A percentile compares a stretch with the other conserved stretches of the same genome.
phyloP scores from a whole-genome alignment of 306 rosid genomes.

The Rosa multiflora region DNA sequence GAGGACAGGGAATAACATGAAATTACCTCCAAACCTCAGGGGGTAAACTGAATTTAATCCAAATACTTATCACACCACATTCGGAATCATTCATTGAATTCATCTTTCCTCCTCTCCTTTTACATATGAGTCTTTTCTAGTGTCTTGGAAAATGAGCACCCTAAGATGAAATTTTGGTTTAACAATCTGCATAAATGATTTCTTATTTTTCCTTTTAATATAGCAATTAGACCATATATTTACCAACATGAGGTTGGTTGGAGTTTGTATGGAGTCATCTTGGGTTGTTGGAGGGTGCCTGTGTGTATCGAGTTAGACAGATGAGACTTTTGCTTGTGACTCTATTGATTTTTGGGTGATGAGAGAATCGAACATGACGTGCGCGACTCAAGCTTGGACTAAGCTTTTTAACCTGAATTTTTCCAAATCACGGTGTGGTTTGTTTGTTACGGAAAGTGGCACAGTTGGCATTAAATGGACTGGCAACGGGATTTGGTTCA shows the following conservation, averaged over 20 bases:
- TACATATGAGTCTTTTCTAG: too few species aligned
- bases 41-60: too few species aligned
- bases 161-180: too few species aligned
- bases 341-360: neutral
- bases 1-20: too few species aligned
- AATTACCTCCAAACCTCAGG: too few species aligned
- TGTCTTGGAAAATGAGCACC: too few species aligned
- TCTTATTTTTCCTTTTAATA: too few species aligned
- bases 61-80: too few species aligned
- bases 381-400: neutral
- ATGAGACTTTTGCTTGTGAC: neutral
- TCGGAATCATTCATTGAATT: too few species aligned
- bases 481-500: neutral
- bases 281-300: neutral
- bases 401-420: neutral
- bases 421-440: neutral
- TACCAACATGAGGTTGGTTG: neutral
- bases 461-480: neutral
- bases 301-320: neutral
- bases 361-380: neutral
- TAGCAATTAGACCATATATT: too few species aligned
- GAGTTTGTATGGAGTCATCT: neutral
- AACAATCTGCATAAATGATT: too few species aligned
- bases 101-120: too few species aligned
- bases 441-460: neutral